These are phyloP conservation scores for Chytriomyces confervae DNA, from an alignment of 192 early-diverging fungal genomes.

Conservation along the genomic window DNA sequence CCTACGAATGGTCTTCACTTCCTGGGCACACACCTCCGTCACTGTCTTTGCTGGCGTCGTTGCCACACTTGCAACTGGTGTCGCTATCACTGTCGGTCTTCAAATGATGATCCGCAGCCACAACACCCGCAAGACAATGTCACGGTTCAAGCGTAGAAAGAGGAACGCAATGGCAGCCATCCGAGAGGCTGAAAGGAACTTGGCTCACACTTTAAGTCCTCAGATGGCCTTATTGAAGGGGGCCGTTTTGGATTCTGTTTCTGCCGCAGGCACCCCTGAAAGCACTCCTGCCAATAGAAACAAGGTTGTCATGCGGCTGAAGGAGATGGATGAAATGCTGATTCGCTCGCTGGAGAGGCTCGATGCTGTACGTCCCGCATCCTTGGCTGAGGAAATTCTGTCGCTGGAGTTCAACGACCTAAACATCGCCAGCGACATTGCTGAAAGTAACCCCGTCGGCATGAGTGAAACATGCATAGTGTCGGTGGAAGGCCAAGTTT, in stretches of 20 bases:
- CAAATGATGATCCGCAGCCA: conserved; percentile 47
- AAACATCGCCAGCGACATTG: not conserved
- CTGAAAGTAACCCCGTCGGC: not conserved
- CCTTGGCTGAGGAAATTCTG: conserved; percentile 4
- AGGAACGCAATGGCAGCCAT: conserved; percentile 10
- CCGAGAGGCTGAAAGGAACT: conserved; percentile 17
- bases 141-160: conserved; percentile 32
- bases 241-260: not conserved
- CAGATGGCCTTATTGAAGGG: not conserved
- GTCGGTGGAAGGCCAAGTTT: not conserved
- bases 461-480: not conserved
- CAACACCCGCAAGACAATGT: conserved; percentile 34
- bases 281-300: not conserved
- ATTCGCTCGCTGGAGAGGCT: conserved; percentile 42
- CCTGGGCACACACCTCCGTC: not conserved
- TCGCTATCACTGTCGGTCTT: conserved; percentile 39
- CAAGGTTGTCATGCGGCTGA: conserved; percentile 16
- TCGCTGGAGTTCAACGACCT: not conserved
- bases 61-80: conserved; percentile 49
- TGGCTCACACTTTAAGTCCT: not conserved
- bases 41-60: conserved; percentile 40
- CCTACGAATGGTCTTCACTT: not conserved
- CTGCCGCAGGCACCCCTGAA: not conserved
- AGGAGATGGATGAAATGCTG: conserved; percentile 44
- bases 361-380: conserved; percentile 41